Evolutionary conservation across 345 rosid species (phyloP).

Genomic region (Anastatica hierochuntica): DNA sequence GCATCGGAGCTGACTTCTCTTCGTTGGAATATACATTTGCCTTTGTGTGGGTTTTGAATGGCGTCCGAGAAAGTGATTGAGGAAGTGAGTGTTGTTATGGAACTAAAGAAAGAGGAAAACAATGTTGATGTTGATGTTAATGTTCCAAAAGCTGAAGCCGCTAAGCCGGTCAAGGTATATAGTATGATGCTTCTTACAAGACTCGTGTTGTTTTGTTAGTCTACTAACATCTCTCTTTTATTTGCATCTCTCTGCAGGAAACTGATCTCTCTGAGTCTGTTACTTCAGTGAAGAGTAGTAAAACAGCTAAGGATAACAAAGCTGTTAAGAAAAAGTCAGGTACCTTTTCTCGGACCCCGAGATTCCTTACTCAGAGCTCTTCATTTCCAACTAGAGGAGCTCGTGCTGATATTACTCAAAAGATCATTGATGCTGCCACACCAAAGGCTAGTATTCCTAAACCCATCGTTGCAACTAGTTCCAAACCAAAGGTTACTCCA

Average conservation of each 20-base stretch:
- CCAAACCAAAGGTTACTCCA: conserved; percentile 12
- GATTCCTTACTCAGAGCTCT: conserved; percentile 53
- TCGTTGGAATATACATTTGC: too few relatives aligned
- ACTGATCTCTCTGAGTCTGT: conserved; percentile 12
- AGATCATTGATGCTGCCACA: conserved; percentile 44
- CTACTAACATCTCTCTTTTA: background rate
- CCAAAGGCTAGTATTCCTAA: conserved; percentile 31
- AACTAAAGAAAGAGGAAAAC: conserved; percentile 31
- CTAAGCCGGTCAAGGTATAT: conserved; percentile 42
- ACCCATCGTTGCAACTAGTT: conserved; percentile 14
- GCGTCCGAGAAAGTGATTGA: too few relatives aligned
- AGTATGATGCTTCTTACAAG: conserved; percentile 6
- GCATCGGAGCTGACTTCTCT: conserved; percentile 18
- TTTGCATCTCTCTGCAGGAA: conserved; percentile 33
- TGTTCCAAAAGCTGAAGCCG: conserved; percentile 31
- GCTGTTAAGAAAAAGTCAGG: conserved; percentile 34
- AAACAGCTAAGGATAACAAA: conserved; percentile 36
- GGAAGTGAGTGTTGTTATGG: conserved; percentile 29
- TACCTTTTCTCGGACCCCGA: conserved; percentile 35
- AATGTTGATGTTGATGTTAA: conserved; percentile 16
- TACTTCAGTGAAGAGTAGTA: conserved; percentile 35
- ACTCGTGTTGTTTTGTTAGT: conserved; percentile 1
- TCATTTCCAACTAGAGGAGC: conserved; percentile 56
- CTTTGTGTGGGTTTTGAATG: conserved; percentile 30
- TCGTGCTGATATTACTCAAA: conserved; percentile 35